Base-by-base conservation (phyloP, 345 rosid species). In the Chamaenerion angustifolium region DNA sequence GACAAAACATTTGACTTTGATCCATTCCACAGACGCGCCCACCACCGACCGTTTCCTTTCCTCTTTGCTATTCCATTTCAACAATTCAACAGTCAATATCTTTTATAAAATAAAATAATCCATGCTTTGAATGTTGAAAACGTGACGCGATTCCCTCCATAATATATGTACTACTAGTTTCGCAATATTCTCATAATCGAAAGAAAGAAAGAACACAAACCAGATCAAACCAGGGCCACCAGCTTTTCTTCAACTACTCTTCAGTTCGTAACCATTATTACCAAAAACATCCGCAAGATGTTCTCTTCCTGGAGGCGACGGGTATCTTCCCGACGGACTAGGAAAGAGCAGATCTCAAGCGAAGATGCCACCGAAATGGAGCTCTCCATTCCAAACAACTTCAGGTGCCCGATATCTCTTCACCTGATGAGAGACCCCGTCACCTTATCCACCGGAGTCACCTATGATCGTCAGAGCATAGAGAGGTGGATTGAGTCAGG, bases 401-500 rank as follows among this genome's bases (percentile, higher is more conserved):
- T 85, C 69, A 70, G 76, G 21, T 89, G 95, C 57, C 97, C 97
- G 19, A 77, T 89, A 13, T 82, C 95, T 1, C 63, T 82, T 2
- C 95, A 89, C 12, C 43, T 85, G 59, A 85, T 89, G 97, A 89
- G 78, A 48, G 97, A 89, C 55, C 97, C 97, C 11, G 90, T 89
- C 12, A 89, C 87, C 2, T 54, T 89, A 21, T 76, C 80, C 0
- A 73, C 95, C 0, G 95, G 97, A 58, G 78, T 85, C 18, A 82
- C 95, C 0, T 89, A 85, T 23, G 97, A 89, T 58, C 77, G 97
- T 0, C 77, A 68, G 42, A 85, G 55, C 64, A 85, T 89, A 4
- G 97, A 89, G 70, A 79, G 58, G 2, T 89, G 97, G 95, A 76
- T 80, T 1, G 89, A 85, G 43, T 60, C 70, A 0, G 95, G 95